phyloP scores from a whole-genome alignment of 495 filamentous ascomycete genomes.

The Amphirosellinia nigrospora region DNA sequence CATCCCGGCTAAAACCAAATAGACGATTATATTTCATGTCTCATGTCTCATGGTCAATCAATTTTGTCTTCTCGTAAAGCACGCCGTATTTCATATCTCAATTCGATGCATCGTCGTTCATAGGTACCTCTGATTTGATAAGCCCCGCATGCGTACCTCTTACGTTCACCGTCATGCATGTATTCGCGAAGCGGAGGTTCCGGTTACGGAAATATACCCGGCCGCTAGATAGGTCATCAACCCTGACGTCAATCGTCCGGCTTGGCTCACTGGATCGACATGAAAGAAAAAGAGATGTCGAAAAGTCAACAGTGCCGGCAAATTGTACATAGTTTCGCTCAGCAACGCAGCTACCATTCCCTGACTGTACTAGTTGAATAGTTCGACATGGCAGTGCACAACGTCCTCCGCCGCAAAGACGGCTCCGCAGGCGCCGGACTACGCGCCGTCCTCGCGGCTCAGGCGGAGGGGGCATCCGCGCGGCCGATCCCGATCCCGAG shows the following conservation, averaged over 20 bases:
- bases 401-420: conserved; percentile 31
- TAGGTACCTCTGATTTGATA: no score
- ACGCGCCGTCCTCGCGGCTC: conserved; percentile 25
- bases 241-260: conserved; percentile 6
- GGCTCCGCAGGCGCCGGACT: conserved; percentile 29
- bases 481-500: conserved; percentile 39
- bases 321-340: no score
- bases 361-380: no score
- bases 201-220: background rate
- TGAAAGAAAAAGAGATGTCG: background rate
- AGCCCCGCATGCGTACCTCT: background rate
- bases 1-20: no score
- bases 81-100: background rate
- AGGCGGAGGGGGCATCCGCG: conserved; percentile 6
- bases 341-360: no score
- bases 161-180: background rate
- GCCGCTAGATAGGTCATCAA: background rate
- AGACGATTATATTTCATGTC: no score
- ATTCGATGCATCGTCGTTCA: no score
- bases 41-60: no score
- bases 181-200: background rate
- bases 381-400: background rate
- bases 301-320: background rate
- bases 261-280: background rate
- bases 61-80: background rate